Evolutionary conservation across 345 rosid species (phyloP), one percentile per base, ranked within the genome.

Genomic region (Ceriops decandra): DNA sequence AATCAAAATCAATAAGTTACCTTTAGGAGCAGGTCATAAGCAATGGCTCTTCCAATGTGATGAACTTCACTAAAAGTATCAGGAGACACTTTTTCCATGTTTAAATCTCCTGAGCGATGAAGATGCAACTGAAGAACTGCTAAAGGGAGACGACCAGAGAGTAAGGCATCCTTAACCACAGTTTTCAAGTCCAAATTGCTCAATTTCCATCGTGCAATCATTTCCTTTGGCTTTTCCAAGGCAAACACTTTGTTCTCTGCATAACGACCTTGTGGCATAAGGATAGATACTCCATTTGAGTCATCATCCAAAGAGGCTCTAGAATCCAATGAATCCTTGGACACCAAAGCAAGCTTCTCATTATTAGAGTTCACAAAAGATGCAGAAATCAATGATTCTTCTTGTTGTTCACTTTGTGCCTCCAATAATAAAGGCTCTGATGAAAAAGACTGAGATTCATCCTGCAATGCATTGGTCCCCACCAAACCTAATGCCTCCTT

Each of bases 61-160:
- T 85, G 92, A 83, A 95, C 95, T 95, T 91, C 93, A 72, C 76
- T 87, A 74, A 95, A 95, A 57, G 91, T 85, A 83, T 95, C 97
- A 69, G 73, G 82, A 72, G 83, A 81, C 73, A 82, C 88, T 54
- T 84, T 81, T 58, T 84, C 84, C 73, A 77, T 71, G 52, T 77
- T 64, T 65, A 72, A 72, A 70, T 87, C 93, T 74, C 81, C 82
- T 60, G 90, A 87, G 62, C 69, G 96, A 79, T 90, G 88, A 79
- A 95, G 96, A 85, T 95, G 99, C 79, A 95, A 72, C 68, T 95
- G 99, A 74, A 91, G 91, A 81, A 90, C 97, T 60, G 99, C 99
- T 76, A 91, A 84, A 79, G 99, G 97, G 61, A 95, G 96, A 64
- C 97, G 96, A 62, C 93, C 97, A 22, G 97, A 88, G 75, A 81